These are phyloP conservation scores for Ogataea thermomethanolica DNA, from an alignment of 805 yeast species.

Conservation along the genomic window DNA sequence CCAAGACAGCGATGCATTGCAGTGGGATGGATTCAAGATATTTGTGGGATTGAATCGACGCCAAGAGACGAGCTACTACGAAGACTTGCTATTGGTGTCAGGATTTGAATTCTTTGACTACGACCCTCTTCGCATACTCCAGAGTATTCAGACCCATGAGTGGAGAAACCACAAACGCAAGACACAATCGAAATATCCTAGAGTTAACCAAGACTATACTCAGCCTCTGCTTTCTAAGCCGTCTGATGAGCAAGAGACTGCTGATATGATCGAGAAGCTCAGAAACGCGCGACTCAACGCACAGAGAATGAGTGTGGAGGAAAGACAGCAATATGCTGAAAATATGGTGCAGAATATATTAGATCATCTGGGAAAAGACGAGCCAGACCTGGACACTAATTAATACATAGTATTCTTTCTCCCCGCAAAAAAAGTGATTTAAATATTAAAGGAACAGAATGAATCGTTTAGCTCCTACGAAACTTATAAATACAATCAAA, in stretches of 20 bases:
- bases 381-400: no score
- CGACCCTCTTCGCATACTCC: conserved; percentile 33
- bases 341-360: no score
- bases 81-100: conserved; percentile 8
- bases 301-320: no score
- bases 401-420: not conserved
- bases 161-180: conserved; percentile 35
- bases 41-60: conserved; percentile 32
- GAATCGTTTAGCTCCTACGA: conserved; percentile 16
- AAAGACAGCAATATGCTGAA: no score
- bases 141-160: conserved; percentile 41
- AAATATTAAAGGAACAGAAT: not conserved
- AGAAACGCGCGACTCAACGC: no score
- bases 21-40: conserved; percentile 36
- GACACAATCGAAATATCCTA: not conserved
- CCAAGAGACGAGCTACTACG: not conserved
- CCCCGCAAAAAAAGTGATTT: conserved; percentile 5
- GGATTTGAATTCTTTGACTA: conserved; percentile 45
- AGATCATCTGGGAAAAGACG: no score
- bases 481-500: conserved; percentile 20
- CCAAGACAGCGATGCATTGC: conserved; percentile 18
- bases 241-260: no score
- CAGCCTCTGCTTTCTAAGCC: not conserved
- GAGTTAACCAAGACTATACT: not conserved
- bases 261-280: no score